Base-by-base conservation (phyloP, 106 monocot genomes). In the Acorus calamus region DNA sequence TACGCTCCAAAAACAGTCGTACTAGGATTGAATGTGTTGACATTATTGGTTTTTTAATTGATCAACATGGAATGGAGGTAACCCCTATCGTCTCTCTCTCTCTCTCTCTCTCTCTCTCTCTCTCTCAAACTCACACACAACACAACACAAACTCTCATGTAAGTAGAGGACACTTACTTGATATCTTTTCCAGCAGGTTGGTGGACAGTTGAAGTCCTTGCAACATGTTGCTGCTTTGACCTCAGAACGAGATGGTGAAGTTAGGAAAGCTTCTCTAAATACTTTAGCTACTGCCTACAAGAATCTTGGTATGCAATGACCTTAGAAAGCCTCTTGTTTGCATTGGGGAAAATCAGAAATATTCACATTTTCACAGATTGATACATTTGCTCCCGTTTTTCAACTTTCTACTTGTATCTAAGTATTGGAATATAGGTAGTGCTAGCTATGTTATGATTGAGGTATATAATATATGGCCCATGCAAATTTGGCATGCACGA, bases 231-330 rank as follows among this genome's bases (percentile, higher is more conserved):
- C 98, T 64, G 66, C 66, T 3, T 79, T 98, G 55, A 92, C 92
- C 53, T 75, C 91, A 61, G 98, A 98, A 77, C 83, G 98, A 49
- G 98, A 98, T 86, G 98, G 98, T 63, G 98, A 98, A 81, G 79
- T 88, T 52, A 85, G 98, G 73, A 98, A 98, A 67, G 92, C 92
- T 81, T 83, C 83, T 65, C 75, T 98, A 56, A 98, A 98, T 79
- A 92, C 92, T 3, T 77, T 98, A 79, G 88, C 98, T 41, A 92
- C 85, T 59, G 98, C 98, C 9, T 98, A 92, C 57, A 98, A 92
- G 53, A 88, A 72, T 79, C 82, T 98, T 62, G 94, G 94, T 94
- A 77, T 53, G 63, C 45, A 28, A 63, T 52, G 46, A 41, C 8
- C 5, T 57, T 59, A 52, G n/a, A 41, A 8, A 13, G 8, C 6